Evolutionary conservation across 2,329 filamentous ascomycete species (phyloP).

Genomic region (Colletotrichum paranaense): DNA sequence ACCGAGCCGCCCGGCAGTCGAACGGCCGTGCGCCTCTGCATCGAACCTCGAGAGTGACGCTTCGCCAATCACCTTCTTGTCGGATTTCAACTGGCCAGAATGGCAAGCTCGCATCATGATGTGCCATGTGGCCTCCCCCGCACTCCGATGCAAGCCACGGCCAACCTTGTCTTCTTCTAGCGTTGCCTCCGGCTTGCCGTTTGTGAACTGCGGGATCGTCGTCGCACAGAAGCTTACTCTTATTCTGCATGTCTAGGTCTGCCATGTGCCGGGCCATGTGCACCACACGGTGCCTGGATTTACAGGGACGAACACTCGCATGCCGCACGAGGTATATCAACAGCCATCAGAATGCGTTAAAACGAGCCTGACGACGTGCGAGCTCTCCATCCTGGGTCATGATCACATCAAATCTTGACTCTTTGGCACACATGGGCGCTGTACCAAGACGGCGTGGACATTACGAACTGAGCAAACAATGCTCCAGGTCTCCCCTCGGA

Average conservation of each 20-base stretch:
- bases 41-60: not conserved
- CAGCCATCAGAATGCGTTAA: not conserved
- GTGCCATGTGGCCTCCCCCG: not conserved
- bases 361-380: not conserved
- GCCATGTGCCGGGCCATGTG: not conserved
- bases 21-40: not conserved
- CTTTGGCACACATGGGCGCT: not conserved
- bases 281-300: not conserved
- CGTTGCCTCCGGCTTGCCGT: not conserved
- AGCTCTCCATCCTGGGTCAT: not conserved
- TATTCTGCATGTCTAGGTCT: not conserved
- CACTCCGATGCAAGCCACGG: slow-evolving; percentile 3
- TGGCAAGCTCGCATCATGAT: not conserved
- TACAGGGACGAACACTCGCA: not conserved
- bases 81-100: not conserved
- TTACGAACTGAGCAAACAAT: not conserved
- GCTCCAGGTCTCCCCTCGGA: too few relatives aligned
- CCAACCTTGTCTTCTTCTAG: not conserved
- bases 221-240: not conserved
- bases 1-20: slow-evolving; percentile 15
- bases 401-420: not conserved
- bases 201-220: not conserved
- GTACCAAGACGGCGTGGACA: not conserved
- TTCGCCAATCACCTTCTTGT: slow-evolving; percentile 1
- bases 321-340: too few relatives aligned